phyloP scores from a whole-genome alignment of 192 early-diverging fungal species.

The Coemansia javaensis region DNA sequence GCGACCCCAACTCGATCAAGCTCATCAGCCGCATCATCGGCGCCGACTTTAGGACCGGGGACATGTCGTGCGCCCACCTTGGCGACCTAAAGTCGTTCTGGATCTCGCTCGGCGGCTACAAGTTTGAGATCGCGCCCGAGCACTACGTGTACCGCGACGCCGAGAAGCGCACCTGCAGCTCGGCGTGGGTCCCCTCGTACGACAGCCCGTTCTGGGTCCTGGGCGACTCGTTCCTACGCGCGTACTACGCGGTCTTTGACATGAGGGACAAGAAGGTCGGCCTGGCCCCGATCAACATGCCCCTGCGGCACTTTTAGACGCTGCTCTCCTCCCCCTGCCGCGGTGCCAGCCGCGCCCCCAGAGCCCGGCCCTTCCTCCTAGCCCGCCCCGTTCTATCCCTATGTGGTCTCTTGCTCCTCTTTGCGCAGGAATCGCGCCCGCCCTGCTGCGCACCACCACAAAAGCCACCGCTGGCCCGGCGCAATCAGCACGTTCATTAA shows the following conservation, averaged over 20 bases:
- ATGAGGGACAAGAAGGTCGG: slow-evolving; percentile 46
- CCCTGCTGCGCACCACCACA: too few relatives aligned
- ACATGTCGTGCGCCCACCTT: slow-evolving; percentile 42
- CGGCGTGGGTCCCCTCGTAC: slow-evolving; percentile 48
- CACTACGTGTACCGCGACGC: slow-evolving; percentile 44
- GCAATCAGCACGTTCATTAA: too few relatives aligned
- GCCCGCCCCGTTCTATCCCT: too few relatives aligned
- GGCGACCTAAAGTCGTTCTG: slow-evolving; percentile 39
- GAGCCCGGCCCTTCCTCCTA: too few relatives aligned
- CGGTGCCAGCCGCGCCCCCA: too few relatives aligned
- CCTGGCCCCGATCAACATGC: slow-evolving; percentile 48
- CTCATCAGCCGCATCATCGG: slow-evolving; percentile 51
- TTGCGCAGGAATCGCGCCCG: too few relatives aligned
- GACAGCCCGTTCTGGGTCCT: slow-evolving; percentile 52
- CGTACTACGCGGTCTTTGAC: slow-evolving; percentile 53
- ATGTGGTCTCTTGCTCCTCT: too few relatives aligned
- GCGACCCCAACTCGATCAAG: slow-evolving; percentile 42
- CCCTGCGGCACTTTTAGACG: slow-evolving; percentile 34
- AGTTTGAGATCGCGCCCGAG: slow-evolving; percentile 46
- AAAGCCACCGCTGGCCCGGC: too few relatives aligned
- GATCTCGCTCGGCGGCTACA: slow-evolving; percentile 43
- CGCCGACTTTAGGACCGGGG: slow-evolving; percentile 44
- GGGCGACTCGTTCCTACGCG: slow-evolving; percentile 46
- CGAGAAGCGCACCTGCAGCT: slow-evolving; percentile 42
- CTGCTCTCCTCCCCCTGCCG: neutral